Conservation (phyloP, 768 basidiomycete genomes). For the Xanthoconium stramineum region DNA sequence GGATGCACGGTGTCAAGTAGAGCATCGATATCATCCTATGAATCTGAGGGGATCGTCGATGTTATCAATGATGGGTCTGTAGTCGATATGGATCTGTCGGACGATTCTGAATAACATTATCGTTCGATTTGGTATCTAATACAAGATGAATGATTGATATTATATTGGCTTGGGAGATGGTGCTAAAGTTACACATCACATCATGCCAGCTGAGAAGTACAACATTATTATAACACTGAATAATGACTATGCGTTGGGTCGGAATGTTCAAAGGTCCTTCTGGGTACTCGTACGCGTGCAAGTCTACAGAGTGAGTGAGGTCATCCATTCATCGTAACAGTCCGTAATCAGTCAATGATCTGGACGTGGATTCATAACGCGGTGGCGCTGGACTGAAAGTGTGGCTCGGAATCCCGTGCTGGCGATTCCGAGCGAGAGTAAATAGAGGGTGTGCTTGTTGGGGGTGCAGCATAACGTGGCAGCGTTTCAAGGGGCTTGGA, state of each 20-base stretch:
- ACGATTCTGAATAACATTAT: conserved; percentile 20
- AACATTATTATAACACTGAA: conserved; percentile 8
- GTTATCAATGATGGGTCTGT: conserved; percentile 3
- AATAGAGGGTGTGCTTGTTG: conserved; percentile 24
- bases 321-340: conserved; percentile 17
- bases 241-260: conserved; percentile 3
- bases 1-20: neutral
- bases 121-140: too few species aligned
- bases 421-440: conserved; percentile 25
- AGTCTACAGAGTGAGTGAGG: conserved; percentile 8
- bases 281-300: conserved; percentile 9
- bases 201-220: conserved; percentile 24
- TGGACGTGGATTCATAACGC: conserved; percentile 22
- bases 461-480: conserved; percentile 52
- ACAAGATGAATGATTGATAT: neutral
- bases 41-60: neutral
- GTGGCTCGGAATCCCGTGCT: conserved; percentile 15
- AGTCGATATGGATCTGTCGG: conserved; percentile 30
- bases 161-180: neutral
- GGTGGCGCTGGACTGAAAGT: conserved; percentile 27
- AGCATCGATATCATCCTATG: neutral
- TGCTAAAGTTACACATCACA: conserved; percentile 27
- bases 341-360: conserved; percentile 21
- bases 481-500: conserved; percentile 60
- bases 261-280: conserved; percentile 19